phyloP scores from a whole-genome alignment of 257 asterid genomes.

The Solanum commersonii region DNA sequence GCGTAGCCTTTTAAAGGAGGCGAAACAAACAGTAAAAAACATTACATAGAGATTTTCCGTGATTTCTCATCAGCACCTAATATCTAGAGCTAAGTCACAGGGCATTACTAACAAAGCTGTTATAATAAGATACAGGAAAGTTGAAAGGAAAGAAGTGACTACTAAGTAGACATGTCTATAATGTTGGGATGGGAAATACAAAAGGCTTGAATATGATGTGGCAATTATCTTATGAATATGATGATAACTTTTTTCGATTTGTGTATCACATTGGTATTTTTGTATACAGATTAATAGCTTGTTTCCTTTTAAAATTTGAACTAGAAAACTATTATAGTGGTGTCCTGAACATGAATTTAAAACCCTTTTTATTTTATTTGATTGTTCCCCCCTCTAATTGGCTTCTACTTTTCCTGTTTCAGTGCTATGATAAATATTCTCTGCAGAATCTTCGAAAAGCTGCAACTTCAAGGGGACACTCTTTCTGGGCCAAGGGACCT shows the following conservation, averaged over 20 bases:
- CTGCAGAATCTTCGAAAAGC: slow-evolving; percentile 49
- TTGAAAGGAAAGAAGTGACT: neutral
- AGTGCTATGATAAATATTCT: slow-evolving; percentile 63
- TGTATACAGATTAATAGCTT: neutral
- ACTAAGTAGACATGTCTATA: neutral
- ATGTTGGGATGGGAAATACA: neutral
- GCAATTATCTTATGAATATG: neutral
- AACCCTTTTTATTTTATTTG: neutral
- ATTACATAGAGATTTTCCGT: neutral
- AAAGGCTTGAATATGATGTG: neutral
- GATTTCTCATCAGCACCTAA: neutral
- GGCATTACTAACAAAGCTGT: neutral
- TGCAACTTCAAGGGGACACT: slow-evolving; percentile 57
- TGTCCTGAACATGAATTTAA: neutral
- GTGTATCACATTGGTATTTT: neutral
- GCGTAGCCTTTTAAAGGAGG: neutral
- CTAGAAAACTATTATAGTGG: neutral
- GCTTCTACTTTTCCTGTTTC: slow-evolving; percentile 1
- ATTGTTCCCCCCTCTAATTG: neutral
- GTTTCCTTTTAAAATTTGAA: neutral
- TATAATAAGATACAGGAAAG: neutral
- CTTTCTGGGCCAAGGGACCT: slow-evolving; percentile 59
- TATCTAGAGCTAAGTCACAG: neutral
- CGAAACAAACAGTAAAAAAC: neutral
- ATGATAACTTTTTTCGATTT: neutral